phyloP scores from a whole-genome alignment of 257 asterid genomes.

The Solanum paucissectum region DNA sequence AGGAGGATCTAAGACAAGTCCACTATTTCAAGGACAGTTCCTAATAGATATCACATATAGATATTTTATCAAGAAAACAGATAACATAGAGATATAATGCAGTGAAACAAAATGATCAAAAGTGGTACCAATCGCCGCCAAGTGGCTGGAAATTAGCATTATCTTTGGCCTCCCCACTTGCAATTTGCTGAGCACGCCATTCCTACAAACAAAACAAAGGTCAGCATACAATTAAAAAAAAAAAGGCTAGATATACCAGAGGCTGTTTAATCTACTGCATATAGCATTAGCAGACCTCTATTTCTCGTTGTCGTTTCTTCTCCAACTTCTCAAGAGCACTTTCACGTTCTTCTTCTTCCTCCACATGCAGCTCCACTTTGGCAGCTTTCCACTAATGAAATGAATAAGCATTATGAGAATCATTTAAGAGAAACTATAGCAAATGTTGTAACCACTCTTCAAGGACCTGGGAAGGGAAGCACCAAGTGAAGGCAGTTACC shows the following conservation, averaged over 20 bases:
- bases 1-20: neutral
- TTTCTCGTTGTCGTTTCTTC: slow-evolving; percentile 73
- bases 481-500: slow-evolving; percentile 29
- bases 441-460: neutral
- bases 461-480: neutral
- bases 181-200: slow-evolving; percentile 87
- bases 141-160: slow-evolving; percentile 97
- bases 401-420: neutral
- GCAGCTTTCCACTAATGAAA: slow-evolving; percentile 94
- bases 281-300: slow-evolving; percentile 52
- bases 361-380: slow-evolving; percentile 87
- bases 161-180: slow-evolving; percentile 82
- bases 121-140: slow-evolving; percentile 89
- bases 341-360: slow-evolving; percentile 68
- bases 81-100: neutral
- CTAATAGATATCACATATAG: neutral
- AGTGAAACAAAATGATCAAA: neutral
- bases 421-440: neutral
- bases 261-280: neutral
- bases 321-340: slow-evolving; percentile 64
- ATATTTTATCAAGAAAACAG: neutral
- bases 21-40: neutral
- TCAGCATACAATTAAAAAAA: slow-evolving; percentile 14
- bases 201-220: slow-evolving; percentile 34
- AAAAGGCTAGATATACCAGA: neutral